Conservation (phyloP, 2,329 filamentous ascomycete species). For the Neonectria coccinea region DNA sequence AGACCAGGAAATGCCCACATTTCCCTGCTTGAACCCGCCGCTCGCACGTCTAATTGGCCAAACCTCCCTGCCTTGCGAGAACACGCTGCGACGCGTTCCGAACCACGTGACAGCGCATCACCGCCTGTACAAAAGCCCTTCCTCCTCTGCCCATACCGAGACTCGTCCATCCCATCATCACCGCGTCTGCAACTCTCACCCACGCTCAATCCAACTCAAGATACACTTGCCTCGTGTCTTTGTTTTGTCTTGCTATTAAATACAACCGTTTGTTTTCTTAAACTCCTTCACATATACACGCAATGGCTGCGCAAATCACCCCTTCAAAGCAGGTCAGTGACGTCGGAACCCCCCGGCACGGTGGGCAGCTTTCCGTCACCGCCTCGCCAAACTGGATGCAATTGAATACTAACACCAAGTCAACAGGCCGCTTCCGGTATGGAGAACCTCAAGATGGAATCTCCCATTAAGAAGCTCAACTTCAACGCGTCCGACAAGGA, state of each 20-base stretch:
- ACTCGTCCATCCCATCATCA: constrained; percentile 42
- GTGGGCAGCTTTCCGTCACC: constrained; percentile 18
- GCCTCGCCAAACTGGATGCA: background rate
- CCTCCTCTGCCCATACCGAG: constrained; percentile 40
- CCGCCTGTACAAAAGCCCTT: constrained; percentile 54
- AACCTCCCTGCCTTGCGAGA: constrained; percentile 39
- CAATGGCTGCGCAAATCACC: constrained; percentile 81
- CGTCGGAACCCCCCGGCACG: constrained; percentile 36
- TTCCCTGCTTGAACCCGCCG: constrained; percentile 37
- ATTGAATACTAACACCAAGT: constrained; percentile 49
- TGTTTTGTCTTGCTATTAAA: constrained; percentile 15
- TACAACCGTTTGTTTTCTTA: background rate
- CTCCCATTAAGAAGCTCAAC: constrained; percentile 89
- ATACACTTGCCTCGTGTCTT: constrained; percentile 34
- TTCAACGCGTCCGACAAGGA: constrained; percentile 83
- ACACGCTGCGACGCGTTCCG: constrained; percentile 51
- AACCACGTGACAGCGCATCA: constrained; percentile 54
- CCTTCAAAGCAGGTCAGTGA: constrained; percentile 69
- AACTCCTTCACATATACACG: constrained; percentile 34
- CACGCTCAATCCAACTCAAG: constrained; percentile 36
- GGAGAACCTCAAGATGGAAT: constrained; percentile 91
- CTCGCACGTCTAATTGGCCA: constrained; percentile 42
- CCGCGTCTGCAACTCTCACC: constrained; percentile 44
- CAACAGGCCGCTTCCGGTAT: constrained; percentile 85
- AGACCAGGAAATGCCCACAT: constrained; percentile 26